Conservation (phyloP, 1,139 yeast genomes). For the Schwanniomyces etchellsii region DNA sequence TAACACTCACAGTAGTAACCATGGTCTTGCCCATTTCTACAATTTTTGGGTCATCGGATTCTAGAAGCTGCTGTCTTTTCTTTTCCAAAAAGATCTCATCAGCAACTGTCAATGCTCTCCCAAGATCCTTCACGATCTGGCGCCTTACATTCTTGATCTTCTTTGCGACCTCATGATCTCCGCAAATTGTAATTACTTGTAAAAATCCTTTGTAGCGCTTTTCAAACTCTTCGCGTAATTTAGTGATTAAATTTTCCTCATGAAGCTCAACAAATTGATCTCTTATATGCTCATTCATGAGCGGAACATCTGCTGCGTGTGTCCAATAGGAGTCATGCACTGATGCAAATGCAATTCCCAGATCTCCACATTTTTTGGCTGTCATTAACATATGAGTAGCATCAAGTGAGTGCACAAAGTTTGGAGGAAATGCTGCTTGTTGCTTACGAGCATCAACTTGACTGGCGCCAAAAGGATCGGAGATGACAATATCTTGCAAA, state of each 20-base stretch:
- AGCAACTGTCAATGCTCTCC: slow-evolving; percentile 54
- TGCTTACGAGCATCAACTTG: slow-evolving; percentile 89
- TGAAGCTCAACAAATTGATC: slow-evolving; percentile 78
- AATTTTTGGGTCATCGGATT: slow-evolving; percentile 46
- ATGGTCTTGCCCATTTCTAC: slow-evolving; percentile 49
- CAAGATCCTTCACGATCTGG: slow-evolving; percentile 43
- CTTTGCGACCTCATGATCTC: slow-evolving; percentile 46
- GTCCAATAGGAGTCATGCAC: slow-evolving; percentile 99
- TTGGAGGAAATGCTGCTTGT: slow-evolving; percentile 92
- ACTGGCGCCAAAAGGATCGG: slow-evolving; percentile 77
- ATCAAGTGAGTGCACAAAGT: slow-evolving; percentile 90
- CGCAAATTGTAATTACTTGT: slow-evolving; percentile 53
- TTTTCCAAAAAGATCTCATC: slow-evolving; percentile 75
- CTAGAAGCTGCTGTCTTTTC: slow-evolving; percentile 51
- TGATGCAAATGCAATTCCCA: slow-evolving; percentile 77
- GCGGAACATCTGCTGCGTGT: slow-evolving; percentile 79
- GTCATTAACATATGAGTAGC: slow-evolving; percentile 96
- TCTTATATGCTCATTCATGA: slow-evolving; percentile 69
- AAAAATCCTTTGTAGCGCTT: slow-evolving; percentile 71
- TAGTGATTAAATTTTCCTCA: slow-evolving; percentile 61
- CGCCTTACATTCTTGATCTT: slow-evolving; percentile 48
- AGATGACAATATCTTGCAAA: slow-evolving; percentile 74
- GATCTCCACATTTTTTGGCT: slow-evolving; percentile 70
- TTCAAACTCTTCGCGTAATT: slow-evolving; percentile 73
- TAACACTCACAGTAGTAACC: slow-evolving; percentile 71